A percentile compares a stretch with the other conserved stretches of the same genome.
phyloP scores from a whole-genome alignment of 2,329 filamentous ascomycete genomes.

The Amesomyces nigricolor region DNA sequence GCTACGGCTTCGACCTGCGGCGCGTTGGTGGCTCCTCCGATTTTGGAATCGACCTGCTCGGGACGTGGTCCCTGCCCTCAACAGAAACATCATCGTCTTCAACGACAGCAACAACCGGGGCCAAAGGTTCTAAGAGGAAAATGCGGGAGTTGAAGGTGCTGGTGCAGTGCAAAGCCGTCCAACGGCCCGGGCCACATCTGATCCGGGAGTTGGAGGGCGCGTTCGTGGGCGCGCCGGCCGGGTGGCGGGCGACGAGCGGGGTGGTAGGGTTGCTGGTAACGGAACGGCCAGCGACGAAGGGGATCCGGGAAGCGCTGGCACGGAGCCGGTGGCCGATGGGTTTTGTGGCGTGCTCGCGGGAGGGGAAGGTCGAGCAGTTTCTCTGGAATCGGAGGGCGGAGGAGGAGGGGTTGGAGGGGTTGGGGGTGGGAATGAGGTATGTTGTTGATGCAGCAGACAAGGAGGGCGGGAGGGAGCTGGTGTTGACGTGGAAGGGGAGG shows the following conservation, averaged over 20 bases:
- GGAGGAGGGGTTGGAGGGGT: constrained; percentile 55
- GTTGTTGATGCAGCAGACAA: constrained; percentile 17
- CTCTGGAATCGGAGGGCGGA: constrained; percentile 65
- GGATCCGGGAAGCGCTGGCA: constrained; percentile 66
- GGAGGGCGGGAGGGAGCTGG: constrained; percentile 35
- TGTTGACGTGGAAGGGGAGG: constrained; percentile 48
- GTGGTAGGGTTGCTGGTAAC: constrained; percentile 68
- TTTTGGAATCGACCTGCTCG: constrained; percentile 68
- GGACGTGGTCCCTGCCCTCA: constrained; percentile 55
- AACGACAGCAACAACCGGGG: neutral
- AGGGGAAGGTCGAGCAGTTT: constrained; percentile 60
- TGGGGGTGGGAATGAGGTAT: constrained; percentile 47
- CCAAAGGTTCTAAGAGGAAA: too few relatives aligned
- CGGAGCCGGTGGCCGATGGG: constrained; percentile 65
- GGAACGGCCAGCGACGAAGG: constrained; percentile 66
- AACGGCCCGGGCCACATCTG: constrained; percentile 50
- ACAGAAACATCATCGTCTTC: too few relatives aligned
- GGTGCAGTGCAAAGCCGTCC: constrained; percentile 64
- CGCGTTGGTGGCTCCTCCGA: constrained; percentile 64
- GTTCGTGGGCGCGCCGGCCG: constrained; percentile 64
- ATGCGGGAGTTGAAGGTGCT: constrained; percentile 40
- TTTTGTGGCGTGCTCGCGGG: constrained; percentile 56
- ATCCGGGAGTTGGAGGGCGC: constrained; percentile 77
- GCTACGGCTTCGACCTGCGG: constrained; percentile 58
- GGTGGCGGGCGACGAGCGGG: constrained; percentile 56